Conservation (phyloP, 1,139 yeast genomes). For the Candida neerlandica region DNA sequence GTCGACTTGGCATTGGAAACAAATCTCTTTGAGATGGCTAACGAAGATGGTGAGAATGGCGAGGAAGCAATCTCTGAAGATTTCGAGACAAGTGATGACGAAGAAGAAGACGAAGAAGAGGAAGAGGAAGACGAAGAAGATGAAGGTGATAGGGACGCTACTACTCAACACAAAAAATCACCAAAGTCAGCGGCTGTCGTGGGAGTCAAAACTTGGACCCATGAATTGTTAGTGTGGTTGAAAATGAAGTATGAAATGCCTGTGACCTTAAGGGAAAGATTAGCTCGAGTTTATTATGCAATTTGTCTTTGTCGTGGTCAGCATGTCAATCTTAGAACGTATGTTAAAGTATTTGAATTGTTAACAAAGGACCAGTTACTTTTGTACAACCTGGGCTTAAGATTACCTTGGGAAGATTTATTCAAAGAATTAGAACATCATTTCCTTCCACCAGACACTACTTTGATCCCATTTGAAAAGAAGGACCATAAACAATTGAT, state of each 20-base stretch:
- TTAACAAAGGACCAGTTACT: constrained; percentile 54
- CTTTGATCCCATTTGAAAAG: constrained; percentile 36
- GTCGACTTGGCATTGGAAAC: constrained; percentile 59
- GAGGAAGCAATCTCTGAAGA: constrained; percentile 42
- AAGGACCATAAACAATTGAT: constrained; percentile 48
- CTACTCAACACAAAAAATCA: constrained; percentile 56
- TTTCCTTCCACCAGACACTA: constrained; percentile 35
- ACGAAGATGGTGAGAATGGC: constrained; percentile 38
- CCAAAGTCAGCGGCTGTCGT: constrained; percentile 75
- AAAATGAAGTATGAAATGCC: constrained; percentile 86
- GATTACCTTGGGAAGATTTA: constrained; percentile 57
- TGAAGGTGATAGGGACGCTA: constrained; percentile 44
- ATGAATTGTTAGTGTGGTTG: constrained; percentile 79
- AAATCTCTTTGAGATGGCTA: constrained; percentile 42
- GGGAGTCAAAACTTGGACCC: constrained; percentile 83
- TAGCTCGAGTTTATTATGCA: constrained; percentile 74
- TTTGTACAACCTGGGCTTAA: constrained; percentile 41
- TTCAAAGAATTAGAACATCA: constrained; percentile 39
- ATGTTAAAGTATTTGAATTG: constrained; percentile 63
- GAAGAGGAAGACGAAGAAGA: constrained; percentile 38
- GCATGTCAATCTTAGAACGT: constrained; percentile 59
- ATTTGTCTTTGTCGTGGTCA: constrained; percentile 79
- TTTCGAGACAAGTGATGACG: constrained; percentile 42
- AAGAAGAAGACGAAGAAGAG: constrained; percentile 38
- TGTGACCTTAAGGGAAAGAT: constrained; percentile 55